Percentiles rank a stretch among this genome's conserved stretches.
phyloP scores from a whole-genome alignment of 2,329 filamentous ascomycete species.

The Chalaropsis ovoidea region DNA sequence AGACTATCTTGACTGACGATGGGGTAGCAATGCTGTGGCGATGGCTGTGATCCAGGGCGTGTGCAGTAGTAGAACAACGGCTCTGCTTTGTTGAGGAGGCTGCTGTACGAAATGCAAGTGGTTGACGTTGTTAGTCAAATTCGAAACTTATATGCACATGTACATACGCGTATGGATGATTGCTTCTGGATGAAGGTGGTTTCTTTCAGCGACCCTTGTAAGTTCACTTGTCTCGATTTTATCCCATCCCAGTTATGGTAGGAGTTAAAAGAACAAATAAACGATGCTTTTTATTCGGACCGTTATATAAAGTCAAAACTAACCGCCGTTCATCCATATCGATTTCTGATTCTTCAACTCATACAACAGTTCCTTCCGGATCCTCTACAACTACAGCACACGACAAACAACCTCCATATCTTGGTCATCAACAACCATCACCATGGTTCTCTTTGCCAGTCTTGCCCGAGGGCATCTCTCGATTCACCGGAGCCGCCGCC shows the following conservation, averaged over 20 bases:
- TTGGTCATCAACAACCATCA: neutral
- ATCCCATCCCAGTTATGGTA: too few species aligned
- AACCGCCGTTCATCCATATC: neutral
- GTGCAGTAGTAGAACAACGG: too few species aligned
- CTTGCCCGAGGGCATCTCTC: neutral
- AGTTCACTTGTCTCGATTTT: too few species aligned
- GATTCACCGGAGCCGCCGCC: neutral
- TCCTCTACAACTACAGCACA: neutral
- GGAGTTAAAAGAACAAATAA: too few species aligned
- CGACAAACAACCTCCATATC: neutral
- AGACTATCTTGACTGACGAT: too few species aligned
- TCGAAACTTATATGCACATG: neutral
- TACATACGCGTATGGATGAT: neutral
- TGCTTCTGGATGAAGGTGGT: neutral
- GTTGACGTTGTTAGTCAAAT: neutral
- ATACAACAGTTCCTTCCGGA: neutral
- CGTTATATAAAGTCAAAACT: neutral
- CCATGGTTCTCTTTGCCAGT: neutral
- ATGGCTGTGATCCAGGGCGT: too few species aligned
- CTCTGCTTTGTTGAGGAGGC: neutral
- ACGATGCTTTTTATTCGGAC: neutral
- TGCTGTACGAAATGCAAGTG: neutral
- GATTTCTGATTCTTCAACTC: neutral
- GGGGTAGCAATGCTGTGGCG: too few species aligned
- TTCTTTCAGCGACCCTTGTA: too few species aligned